Conservation (phyloP, 2,329 filamentous ascomycete genomes). For the Fusarium chaquense region DNA sequence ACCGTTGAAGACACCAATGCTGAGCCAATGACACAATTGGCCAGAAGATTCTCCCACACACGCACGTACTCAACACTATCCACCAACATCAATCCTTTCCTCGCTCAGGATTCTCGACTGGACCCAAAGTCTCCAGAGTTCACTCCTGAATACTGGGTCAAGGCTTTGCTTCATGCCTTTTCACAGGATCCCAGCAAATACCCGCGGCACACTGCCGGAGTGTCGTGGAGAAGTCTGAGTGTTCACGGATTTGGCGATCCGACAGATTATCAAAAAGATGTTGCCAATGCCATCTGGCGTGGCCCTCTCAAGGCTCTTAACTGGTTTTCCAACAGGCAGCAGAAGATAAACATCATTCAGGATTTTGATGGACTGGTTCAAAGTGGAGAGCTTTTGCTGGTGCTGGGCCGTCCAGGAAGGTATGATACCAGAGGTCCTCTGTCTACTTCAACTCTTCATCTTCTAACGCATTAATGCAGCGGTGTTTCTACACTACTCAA, state of each 20-base stretch:
- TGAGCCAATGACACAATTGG: constrained; percentile 25
- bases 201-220: constrained; percentile 54
- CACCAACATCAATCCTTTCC: constrained; percentile 44
- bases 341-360: constrained; percentile 73
- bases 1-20: constrained; percentile 1
- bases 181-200: constrained; percentile 31
- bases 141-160: constrained; percentile 34
- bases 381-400: constrained; percentile 77
- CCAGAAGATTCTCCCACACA: constrained; percentile 32
- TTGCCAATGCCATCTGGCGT: constrained; percentile 67
- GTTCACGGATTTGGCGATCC: constrained; percentile 73
- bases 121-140: constrained; percentile 54
- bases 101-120: constrained; percentile 56
- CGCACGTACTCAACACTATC: constrained; percentile 27
- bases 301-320: constrained; percentile 55
- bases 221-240: constrained; percentile 73
- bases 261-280: constrained; percentile 76
- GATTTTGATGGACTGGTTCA: constrained; percentile 74
- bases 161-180: constrained; percentile 33
- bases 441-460: no score
- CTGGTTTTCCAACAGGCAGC: constrained; percentile 64
- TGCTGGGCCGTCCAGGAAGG: constrained; percentile 67
- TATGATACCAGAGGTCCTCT: not conserved
- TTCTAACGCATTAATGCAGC: constrained; percentile 48
- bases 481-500: constrained; percentile 86